These are phyloP conservation scores for Cordyceps militaris DNA, from an alignment of 2,329 filamentous ascomycete genomes.

Conservation along the genomic window DNA sequence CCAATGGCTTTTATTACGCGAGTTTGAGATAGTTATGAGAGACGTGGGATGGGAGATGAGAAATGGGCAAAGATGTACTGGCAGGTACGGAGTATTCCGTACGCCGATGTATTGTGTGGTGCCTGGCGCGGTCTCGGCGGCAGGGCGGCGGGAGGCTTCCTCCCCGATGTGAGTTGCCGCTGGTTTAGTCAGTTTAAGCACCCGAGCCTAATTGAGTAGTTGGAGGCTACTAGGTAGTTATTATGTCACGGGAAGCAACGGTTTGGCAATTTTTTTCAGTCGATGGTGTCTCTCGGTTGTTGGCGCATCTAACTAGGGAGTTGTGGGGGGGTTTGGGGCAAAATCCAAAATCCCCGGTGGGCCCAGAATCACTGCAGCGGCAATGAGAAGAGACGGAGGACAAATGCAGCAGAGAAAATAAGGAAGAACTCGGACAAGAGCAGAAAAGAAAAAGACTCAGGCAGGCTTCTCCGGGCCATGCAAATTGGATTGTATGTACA, in stretches of 20 bases:
- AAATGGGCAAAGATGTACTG: too few relatives aligned
- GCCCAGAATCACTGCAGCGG: neutral
- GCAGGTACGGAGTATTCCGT: too few relatives aligned
- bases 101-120: too few relatives aligned
- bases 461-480: too few relatives aligned
- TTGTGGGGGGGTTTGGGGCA: neutral
- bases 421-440: neutral
- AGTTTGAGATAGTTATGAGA: neutral
- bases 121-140: too few relatives aligned
- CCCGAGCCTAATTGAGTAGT: neutral
- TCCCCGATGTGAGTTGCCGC: too few relatives aligned
- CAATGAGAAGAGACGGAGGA: neutral
- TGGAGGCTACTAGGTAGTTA: neutral
- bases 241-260: neutral
- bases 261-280: neutral
- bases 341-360: neutral
- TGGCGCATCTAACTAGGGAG: neutral
- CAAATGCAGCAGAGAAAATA: neutral
- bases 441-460: neutral
- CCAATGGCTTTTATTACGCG: neutral
- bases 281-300: neutral
- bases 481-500: too few relatives aligned
- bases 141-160: too few relatives aligned
- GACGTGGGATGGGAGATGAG: neutral
- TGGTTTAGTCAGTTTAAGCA: neutral